phyloP scores from a whole-genome alignment of 192 early-diverging fungal genomes.

The Spizellomyces punctatus region DNA sequence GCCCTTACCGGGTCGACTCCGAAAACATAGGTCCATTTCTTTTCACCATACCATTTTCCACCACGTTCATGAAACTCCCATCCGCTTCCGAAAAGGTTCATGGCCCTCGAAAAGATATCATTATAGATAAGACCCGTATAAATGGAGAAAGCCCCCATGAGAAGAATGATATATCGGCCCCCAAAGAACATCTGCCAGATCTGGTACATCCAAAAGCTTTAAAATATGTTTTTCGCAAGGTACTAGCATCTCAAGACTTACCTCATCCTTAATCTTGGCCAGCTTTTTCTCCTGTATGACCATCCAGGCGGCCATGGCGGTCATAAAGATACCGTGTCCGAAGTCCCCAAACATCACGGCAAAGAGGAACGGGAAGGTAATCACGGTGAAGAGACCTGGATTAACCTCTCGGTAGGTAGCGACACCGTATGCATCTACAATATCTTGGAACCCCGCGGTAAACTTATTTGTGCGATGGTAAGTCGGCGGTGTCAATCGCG shows the following conservation, averaged over 20 bases:
- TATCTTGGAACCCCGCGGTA: constrained; percentile 93
- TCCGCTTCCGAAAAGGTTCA: constrained; percentile 75
- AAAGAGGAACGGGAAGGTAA: constrained; percentile 99
- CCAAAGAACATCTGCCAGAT: constrained; percentile 88
- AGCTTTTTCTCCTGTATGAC: constrained; percentile 81
- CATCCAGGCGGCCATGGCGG: constrained; percentile 74
- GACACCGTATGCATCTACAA: constrained; percentile 97
- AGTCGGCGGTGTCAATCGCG: constrained; percentile 89
- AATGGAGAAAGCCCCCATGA: constrained; percentile 98
- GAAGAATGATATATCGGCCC: constrained; percentile 95
- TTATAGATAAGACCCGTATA: constrained; percentile 98
- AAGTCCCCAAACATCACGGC: constrained; percentile 99
- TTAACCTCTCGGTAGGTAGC: constrained; percentile 97
- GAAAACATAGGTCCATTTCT: constrained; percentile 73
- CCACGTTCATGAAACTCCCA: constrained; percentile 75
- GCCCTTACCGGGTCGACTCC: constrained; percentile 82
- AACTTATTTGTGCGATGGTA: constrained; percentile 96
- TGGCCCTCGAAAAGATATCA: constrained; percentile 89
- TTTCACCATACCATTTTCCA: constrained; percentile 60
- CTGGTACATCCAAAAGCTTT: constrained; percentile 39
- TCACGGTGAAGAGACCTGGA: constrained; percentile 94
- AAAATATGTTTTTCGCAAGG: neutral
- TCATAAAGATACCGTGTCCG: constrained; percentile 91
- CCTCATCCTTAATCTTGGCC: constrained; percentile 77
- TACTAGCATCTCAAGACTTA: constrained; percentile 29